phyloP scores from a whole-genome alignment of 75 land plant species.

The Pinus albicaulis region DNA sequence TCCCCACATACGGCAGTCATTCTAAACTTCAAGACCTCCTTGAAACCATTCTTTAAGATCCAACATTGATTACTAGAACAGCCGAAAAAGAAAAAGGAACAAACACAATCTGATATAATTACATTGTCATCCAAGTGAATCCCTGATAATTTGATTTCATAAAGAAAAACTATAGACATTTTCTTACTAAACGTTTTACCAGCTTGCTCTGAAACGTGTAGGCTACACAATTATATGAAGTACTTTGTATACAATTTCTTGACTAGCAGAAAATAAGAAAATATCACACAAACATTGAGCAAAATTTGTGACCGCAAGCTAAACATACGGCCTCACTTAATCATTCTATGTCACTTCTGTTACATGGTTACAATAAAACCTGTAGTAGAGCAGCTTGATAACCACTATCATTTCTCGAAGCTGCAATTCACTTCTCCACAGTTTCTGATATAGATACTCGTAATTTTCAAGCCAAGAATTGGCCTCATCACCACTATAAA shows the following conservation, averaged over 20 bases:
- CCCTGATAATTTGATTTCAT: not conserved
- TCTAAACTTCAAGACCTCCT: no score
- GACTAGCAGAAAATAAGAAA: not conserved
- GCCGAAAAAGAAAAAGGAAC: no score
- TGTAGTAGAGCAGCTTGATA: not conserved
- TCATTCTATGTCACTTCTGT: not conserved
- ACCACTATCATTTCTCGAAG: not conserved
- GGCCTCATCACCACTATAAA: not conserved
- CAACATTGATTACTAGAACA: no score
- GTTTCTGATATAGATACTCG: not conserved
- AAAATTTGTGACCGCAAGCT: not conserved
- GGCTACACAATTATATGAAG: not conserved
- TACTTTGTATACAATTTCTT: not conserved
- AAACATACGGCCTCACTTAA: not conserved
- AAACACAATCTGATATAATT: not conserved
- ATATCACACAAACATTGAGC: not conserved
- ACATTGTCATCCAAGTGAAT: not conserved
- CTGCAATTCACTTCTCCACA: not conserved
- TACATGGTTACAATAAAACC: not conserved
- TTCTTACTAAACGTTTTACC: not conserved
- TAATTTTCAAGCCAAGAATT: not conserved
- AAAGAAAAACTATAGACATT: not conserved
- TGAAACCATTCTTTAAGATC: no score
- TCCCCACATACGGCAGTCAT: not conserved
- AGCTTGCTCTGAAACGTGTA: not conserved